Conservation (phyloP, 345 rosid genomes). For the Citrus sinensis region DVS_A1.0 CM039162.1:14542501-14543000, state of each 20-base stretch:
- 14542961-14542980: neutral
- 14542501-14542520: constrained; percentile 76
- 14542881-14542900: neutral
- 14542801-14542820: neutral
- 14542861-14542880: neutral
- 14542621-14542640: neutral
- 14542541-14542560: constrained; percentile 90
- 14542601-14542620: constrained; percentile 8
- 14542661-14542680: neutral
- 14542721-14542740: neutral
- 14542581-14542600: constrained; percentile 62
- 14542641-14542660: neutral
- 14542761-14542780: neutral
- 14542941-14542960: neutral
- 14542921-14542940: neutral
- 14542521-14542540: constrained; percentile 78
- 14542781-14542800: neutral
- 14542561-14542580: constrained; percentile 88
- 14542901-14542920: neutral
- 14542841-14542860: neutral
- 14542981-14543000: neutral
- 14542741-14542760: neutral
- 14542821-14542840: neutral
- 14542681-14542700: neutral
- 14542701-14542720: neutral